Conservation (phyloP, 768 basidiomycete species). For the Russula emetica region DNA sequence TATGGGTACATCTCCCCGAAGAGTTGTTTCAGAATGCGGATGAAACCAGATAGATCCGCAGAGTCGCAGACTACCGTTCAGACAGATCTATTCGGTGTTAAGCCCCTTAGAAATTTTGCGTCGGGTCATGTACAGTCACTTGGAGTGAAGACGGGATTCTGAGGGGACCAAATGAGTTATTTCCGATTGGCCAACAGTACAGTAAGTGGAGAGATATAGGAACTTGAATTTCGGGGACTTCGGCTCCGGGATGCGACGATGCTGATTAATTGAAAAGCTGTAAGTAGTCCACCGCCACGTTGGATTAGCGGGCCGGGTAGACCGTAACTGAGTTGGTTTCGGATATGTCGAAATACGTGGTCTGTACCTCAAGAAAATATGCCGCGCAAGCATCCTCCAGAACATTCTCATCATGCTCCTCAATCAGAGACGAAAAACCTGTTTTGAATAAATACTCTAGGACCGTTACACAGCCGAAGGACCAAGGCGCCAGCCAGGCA, state of each 20-base stretch:
- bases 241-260: too few relatives aligned
- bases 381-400: conserved; percentile 17
- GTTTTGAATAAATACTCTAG: conserved; percentile 65
- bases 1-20: not conserved
- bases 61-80: not conserved
- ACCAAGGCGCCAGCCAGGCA: conserved; percentile 93
- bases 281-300: too few relatives aligned
- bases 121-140: not conserved
- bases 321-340: not conserved
- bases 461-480: conserved; percentile 84
- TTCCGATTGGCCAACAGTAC: not conserved
- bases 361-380: conserved; percentile 12
- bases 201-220: not conserved
- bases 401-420: conserved; percentile 29
- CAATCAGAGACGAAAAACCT: conserved; percentile 30
- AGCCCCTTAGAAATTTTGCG: not conserved
- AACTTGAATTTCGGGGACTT: not conserved
- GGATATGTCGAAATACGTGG: conserved; percentile 20
- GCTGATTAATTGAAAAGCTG: conserved; percentile 20
- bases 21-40: not conserved
- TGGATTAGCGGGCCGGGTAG: too few relatives aligned
- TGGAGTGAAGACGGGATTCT: not conserved
- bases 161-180: not conserved
- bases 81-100: not conserved
- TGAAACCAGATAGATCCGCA: not conserved